These are phyloP conservation scores for Nemophila menziesii DNA, from an alignment of 257 asterid species.

Conservation along the genomic window DNA sequence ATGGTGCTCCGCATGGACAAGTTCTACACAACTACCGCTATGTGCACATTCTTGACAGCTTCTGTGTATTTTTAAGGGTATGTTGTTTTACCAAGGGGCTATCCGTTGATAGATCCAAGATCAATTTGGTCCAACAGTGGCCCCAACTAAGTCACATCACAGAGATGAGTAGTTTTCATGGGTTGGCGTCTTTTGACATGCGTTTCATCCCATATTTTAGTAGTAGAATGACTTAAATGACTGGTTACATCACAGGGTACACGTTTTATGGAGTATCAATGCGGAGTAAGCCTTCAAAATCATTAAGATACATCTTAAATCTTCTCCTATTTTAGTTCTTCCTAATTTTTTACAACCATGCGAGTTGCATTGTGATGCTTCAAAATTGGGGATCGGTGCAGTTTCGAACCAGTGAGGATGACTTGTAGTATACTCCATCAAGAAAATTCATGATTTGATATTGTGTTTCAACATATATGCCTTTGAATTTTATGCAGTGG, in stretches of 20 bases:
- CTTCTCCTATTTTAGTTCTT: background rate
- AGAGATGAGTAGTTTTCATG: no score
- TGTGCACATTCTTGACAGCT: background rate
- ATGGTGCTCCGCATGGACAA: background rate
- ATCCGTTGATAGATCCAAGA: no score
- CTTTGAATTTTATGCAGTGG: no score
- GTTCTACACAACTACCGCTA: background rate
- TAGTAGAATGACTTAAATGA: no score
- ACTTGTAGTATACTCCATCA: no score
- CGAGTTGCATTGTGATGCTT: slow-evolving; percentile 6
- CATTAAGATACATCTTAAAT: background rate
- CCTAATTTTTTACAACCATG: background rate
- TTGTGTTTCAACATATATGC: no score
- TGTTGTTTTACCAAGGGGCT: no score
- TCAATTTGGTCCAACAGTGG: no score
- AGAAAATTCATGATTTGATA: no score
- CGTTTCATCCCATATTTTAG: background rate
- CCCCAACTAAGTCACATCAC: no score
- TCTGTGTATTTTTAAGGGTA: background rate
- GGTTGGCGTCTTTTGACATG: no score
- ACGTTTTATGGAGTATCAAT: background rate
- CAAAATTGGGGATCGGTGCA: slow-evolving; percentile 2
- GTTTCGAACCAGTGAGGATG: background rate
- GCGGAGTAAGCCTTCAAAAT: background rate
- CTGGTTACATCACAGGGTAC: no score